Evolutionary conservation across 768 basidiomycete species (phyloP), one percentile per base, ranked within the genome.

Genomic region (Trametes gibbosa): DNA sequence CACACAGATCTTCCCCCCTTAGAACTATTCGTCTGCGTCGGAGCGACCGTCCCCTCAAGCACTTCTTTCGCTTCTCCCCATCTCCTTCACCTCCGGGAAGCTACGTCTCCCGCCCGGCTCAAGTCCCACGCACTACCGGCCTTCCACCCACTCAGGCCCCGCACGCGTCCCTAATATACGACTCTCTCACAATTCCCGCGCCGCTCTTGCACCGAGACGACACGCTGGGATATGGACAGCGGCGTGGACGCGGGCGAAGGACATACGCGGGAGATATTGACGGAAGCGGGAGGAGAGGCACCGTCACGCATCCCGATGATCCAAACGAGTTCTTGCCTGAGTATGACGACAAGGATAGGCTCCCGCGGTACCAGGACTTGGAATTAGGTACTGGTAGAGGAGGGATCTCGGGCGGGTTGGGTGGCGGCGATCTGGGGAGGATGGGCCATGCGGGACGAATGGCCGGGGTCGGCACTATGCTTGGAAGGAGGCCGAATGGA

Each of bases 321-420:
- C 61, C 61, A 1, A 40, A 56, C n/a, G 61, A 63, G 25, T 41
- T 54, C 39, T 27, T 63, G 32, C 61, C 61, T 1, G 53, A 53
- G 41, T 63, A 63, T 25, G 61, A 63, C 50, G 62, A 63, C 53
- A 63, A 63, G 57, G 62, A 63, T 49, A 46, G 58, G 21, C 34
- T 63, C 13, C 62, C 62, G 45, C 56, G 49, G 8, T 63, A 63
- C 50, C 62, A 63, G 53, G 58, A 58, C 40, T 13, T 63, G 6
- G 52, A 53, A 32, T 5, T 32, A 6, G 27, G 35, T 2, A 47
- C 39, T 2, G 34, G 3, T 12, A 7, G 21, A 13, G 13, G 21
- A 24, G 43, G 43, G 12, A 23, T 9, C 43, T 13, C 42, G 21
- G 21, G 21, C 23, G 17, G 41, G 29, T 5, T 39, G 3, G 6